Conservation (phyloP, 371 early-diverging fungal genomes). For the Apophysomyces variabilis region DNA sequence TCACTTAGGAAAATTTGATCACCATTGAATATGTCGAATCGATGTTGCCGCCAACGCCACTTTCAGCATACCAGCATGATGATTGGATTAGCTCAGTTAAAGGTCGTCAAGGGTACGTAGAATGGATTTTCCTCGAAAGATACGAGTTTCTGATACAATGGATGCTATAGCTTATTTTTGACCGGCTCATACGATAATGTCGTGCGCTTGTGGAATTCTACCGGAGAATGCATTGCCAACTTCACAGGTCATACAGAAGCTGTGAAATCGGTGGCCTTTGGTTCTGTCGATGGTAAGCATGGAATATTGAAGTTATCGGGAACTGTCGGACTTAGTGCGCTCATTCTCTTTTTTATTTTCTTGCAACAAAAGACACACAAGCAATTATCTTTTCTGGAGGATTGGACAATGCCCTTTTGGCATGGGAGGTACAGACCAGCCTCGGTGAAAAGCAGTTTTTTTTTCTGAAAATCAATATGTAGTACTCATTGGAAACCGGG, state of each 20-base stretch:
- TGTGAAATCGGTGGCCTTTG: slow-evolving; percentile 65
- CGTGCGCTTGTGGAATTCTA: slow-evolving; percentile 82
- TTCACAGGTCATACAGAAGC: slow-evolving; percentile 74
- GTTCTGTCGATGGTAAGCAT: slow-evolving; percentile 29
- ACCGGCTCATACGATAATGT: slow-evolving; percentile 88
- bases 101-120: slow-evolving; percentile 36
- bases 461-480: background rate
- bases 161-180: slow-evolving; percentile 55
- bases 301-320: too few species aligned
- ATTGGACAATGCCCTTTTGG: background rate
- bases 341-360: too few species aligned
- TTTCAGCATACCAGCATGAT: slow-evolving; percentile 83
- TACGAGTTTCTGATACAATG: too few species aligned
- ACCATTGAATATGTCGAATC: slow-evolving; percentile 92
- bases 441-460: background rate
- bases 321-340: too few species aligned
- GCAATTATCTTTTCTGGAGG: background rate
- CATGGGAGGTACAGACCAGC: slow-evolving; percentile 2
- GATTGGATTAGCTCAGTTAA: slow-evolving; percentile 92
- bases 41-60: slow-evolving; percentile 81
- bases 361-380: background rate
- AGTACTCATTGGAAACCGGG: slow-evolving; percentile 28
- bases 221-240: slow-evolving; percentile 72
- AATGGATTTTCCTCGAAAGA: too few species aligned
- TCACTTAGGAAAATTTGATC: slow-evolving; percentile 76